Conservation (phyloP, 1,139 yeast species). For the Debaryomyces sp. region DNA sequence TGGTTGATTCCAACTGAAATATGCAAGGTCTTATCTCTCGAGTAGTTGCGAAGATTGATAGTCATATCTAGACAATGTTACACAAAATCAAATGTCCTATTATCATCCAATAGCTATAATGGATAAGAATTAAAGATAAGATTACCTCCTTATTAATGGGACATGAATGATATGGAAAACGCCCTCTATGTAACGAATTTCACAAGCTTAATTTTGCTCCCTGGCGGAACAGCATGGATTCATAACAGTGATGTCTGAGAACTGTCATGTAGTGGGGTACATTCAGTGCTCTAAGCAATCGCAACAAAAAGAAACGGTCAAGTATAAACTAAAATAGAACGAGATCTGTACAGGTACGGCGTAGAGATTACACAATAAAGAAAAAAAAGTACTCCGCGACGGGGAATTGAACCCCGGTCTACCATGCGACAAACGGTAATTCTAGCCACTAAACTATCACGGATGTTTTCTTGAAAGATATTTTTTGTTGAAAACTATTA, state of each 20-base stretch:
- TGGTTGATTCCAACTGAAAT: neutral
- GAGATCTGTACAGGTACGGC: too few species aligned
- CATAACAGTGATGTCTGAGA: neutral
- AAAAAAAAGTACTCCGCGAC: constrained; percentile 38
- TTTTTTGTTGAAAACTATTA: neutral
- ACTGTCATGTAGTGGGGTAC: neutral
- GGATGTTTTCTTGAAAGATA: constrained; percentile 23
- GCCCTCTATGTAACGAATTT: neutral
- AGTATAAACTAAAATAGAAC: too few species aligned
- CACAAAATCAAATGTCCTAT: neutral
- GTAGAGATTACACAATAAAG: neutral
- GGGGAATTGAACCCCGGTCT: constrained; percentile 55
- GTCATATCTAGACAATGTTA: neutral
- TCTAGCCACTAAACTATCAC: constrained; percentile 53
- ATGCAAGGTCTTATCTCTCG: neutral
- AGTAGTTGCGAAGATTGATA: neutral
- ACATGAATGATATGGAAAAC: neutral
- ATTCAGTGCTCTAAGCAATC: too few species aligned
- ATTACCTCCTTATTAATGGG: too few species aligned
- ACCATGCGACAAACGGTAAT: constrained; percentile 52
- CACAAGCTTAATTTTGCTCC: neutral
- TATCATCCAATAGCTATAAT: neutral
- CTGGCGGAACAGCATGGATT: too few species aligned
- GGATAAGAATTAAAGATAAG: neutral
- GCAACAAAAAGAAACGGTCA: neutral